These are phyloP conservation scores for Lablab purpureus DNA, from an alignment of 306 rosid genomes.

Conservation along the genomic window DNA sequence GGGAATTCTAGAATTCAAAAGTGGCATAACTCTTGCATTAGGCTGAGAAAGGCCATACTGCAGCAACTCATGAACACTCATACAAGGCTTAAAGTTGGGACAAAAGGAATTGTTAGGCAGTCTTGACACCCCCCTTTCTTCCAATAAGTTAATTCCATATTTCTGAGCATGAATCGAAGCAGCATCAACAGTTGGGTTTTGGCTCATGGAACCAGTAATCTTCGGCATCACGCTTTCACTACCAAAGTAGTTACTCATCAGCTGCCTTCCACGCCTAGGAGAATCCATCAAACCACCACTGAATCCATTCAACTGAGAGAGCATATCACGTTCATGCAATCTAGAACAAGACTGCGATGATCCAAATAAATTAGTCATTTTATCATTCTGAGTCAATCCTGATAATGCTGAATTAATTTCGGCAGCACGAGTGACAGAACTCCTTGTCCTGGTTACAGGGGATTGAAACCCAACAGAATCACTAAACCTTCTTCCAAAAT, in stretches of 20 bases:
- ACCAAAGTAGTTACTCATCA: constrained; percentile 35
- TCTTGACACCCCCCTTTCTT: constrained; percentile 41
- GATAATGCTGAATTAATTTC: constrained; percentile 44
- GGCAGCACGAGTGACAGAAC: constrained; percentile 29
- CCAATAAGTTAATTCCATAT: constrained; percentile 45
- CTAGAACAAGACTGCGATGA: constrained; percentile 12
- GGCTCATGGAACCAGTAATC: constrained; percentile 42
- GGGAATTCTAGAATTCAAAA: constrained; percentile 45
- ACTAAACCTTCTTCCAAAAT: constrained; percentile 39
- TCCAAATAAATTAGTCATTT: constrained; percentile 41
- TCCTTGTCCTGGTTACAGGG: constrained; percentile 17
- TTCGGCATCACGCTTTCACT: constrained; percentile 41
- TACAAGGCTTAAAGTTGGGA: constrained; percentile 45
- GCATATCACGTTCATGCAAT: neutral
- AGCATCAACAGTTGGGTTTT: constrained; percentile 46
- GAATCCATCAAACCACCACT: constrained; percentile 45
- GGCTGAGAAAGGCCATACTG: constrained; percentile 36
- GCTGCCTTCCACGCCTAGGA: constrained; percentile 42
- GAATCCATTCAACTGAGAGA: constrained; percentile 47
- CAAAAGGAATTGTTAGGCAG: constrained; percentile 35
- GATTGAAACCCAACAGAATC: constrained; percentile 44
- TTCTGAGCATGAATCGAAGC: constrained; percentile 22
- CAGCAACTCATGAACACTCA: constrained; percentile 32
- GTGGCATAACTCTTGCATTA: constrained; percentile 46
- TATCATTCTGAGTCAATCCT: constrained; percentile 40